Conservation (phyloP, 129 eudicot species). For the Chrysanthemum makinoi region DNA sequence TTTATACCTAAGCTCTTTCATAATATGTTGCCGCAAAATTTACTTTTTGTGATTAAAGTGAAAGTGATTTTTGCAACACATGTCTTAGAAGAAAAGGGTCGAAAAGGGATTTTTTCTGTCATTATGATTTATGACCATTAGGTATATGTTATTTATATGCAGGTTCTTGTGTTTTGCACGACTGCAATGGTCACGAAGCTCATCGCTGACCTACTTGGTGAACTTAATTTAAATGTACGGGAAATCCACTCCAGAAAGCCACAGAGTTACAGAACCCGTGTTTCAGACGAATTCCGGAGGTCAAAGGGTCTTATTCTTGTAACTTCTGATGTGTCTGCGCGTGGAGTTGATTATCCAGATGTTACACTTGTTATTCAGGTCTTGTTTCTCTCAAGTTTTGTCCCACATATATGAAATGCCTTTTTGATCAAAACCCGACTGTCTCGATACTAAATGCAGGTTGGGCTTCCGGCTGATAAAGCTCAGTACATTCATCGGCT, state of each 20-base stretch:
- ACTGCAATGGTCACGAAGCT: conserved; percentile 95
- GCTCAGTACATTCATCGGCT: conserved; percentile 90
- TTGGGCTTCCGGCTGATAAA: conserved; percentile 80
- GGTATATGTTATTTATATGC: conserved; percentile 15
- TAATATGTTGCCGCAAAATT: no score
- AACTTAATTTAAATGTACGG: conserved; percentile 81
- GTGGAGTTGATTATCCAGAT: conserved; percentile 99
- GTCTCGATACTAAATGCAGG: conserved; percentile 39
- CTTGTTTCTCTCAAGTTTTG: not conserved
- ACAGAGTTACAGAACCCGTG: conserved; percentile 83
- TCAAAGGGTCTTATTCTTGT: conserved; percentile 93
- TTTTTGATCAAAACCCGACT: not conserved
- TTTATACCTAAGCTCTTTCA: no score
- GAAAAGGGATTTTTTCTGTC: not conserved
- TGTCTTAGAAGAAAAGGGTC: no score
- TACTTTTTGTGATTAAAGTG: no score
- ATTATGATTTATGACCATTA: not conserved
- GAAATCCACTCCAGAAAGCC: conserved; percentile 98
- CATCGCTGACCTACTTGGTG: conserved; percentile 79
- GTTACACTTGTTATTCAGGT: conserved; percentile 97
- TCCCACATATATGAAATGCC: no score
- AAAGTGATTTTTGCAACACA: no score
- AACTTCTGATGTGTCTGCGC: conserved; percentile 99
- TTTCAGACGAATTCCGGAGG: conserved; percentile 88
- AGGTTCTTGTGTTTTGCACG: conserved; percentile 98